Conservation (phyloP, 768 basidiomycete genomes). For the Tulasnella calospora region DNA sequence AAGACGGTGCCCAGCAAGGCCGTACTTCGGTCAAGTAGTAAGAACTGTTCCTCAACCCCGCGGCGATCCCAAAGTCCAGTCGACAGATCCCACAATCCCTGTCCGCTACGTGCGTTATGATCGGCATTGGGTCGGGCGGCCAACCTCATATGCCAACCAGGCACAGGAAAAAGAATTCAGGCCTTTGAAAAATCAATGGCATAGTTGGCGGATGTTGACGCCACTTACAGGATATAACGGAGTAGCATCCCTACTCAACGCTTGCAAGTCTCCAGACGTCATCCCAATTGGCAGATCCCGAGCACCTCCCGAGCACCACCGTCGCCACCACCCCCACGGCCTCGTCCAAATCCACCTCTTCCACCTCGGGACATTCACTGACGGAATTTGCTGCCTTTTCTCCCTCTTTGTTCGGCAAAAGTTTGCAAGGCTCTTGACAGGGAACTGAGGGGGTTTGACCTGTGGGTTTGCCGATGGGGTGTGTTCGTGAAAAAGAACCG, state of each 20-base stretch:
- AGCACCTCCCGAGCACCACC: slow-evolving; percentile 37
- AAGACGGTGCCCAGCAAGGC: neutral
- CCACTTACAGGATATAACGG: slow-evolving; percentile 66
- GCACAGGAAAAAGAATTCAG: neutral
- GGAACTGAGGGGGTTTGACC: too few relatives aligned
- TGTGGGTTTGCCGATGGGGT: too few relatives aligned
- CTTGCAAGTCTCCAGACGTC: slow-evolving; percentile 72
- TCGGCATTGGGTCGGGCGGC: slow-evolving; percentile 61
- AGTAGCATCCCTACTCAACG: slow-evolving; percentile 68
- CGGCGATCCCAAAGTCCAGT: slow-evolving; percentile 60
- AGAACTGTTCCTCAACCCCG: slow-evolving; percentile 60
- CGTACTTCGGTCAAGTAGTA: slow-evolving; percentile 69
- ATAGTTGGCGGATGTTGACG: too few relatives aligned
- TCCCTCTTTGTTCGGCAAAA: too few relatives aligned
- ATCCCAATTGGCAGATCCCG: slow-evolving; percentile 69
- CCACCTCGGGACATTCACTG: slow-evolving; percentile 48
- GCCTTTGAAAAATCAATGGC: neutral
- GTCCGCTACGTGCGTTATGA: slow-evolving; percentile 58
- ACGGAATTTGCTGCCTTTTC: too few relatives aligned
- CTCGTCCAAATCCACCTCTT: slow-evolving; percentile 41
- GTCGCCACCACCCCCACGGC: slow-evolving; percentile 56
- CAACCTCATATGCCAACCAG: slow-evolving; percentile 34
- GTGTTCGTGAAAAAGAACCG: neutral
- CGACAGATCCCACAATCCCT: slow-evolving; percentile 63
- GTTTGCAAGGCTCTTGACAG: too few relatives aligned